These are phyloP conservation scores for Fusarium secorum DNA, from an alignment of 2,329 filamentous ascomycete genomes.

Conservation along the genomic window DNA sequence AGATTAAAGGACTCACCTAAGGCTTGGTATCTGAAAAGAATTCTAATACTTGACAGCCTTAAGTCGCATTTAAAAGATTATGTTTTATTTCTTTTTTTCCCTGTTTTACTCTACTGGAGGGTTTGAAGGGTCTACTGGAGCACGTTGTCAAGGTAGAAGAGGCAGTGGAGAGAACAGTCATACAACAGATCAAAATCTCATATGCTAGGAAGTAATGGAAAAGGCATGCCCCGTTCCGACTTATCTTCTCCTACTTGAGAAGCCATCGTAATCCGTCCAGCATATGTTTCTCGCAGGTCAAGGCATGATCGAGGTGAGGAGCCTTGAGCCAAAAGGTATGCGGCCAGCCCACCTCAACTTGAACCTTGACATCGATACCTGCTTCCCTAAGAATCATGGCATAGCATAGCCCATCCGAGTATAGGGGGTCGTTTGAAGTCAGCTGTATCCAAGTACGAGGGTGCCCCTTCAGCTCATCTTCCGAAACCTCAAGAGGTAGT, in stretches of 20 bases:
- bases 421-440: slow-evolving; percentile 59
- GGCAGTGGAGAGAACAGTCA: background rate
- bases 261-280: slow-evolving; percentile 54
- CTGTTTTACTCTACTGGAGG: background rate
- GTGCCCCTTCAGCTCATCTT: slow-evolving; percentile 43
- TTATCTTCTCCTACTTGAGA: slow-evolving; percentile 13
- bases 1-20: background rate
- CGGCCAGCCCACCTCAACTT: slow-evolving; percentile 56
- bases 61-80: too few species aligned
- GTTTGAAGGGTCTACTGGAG: background rate
- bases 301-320: slow-evolving; percentile 51
- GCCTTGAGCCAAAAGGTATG: slow-evolving; percentile 62
- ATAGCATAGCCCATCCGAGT: slow-evolving; percentile 61
- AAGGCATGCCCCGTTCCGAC: background rate
- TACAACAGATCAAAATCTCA: background rate
- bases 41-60: background rate
- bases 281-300: slow-evolving; percentile 53
- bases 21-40: background rate
- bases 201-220: background rate
- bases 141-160: background rate
- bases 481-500: slow-evolving; percentile 53
- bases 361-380: slow-evolving; percentile 51
- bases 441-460: slow-evolving; percentile 59
- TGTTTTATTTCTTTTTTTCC: background rate
- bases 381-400: slow-evolving; percentile 51